These are phyloP conservation scores for Boletus vinaceobasis DNA, from an alignment of 768 basidiomycete species.

Conservation along the genomic window DNA sequence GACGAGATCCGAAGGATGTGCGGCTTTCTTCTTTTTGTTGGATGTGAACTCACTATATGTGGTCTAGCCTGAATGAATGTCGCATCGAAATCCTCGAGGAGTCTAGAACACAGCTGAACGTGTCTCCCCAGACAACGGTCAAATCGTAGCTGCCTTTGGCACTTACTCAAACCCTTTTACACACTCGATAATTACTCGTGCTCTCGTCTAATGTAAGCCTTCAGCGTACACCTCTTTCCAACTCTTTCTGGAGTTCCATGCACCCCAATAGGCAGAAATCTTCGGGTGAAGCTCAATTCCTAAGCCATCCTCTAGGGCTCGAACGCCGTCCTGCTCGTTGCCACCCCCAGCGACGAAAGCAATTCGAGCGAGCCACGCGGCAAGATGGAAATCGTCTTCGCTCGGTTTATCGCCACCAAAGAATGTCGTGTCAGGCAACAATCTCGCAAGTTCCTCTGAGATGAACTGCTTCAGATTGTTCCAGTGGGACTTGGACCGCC, in stretches of 20 bases:
- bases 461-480: slow-evolving; percentile 36
- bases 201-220: slow-evolving; percentile 39
- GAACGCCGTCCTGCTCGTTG: slow-evolving; percentile 35
- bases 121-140: slow-evolving; percentile 14
- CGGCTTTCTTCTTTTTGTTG: not conserved
- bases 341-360: slow-evolving; percentile 37
- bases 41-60: not conserved
- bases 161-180: not conserved
- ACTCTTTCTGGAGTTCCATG: slow-evolving; percentile 44
- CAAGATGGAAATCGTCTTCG: slow-evolving; percentile 56
- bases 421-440: slow-evolving; percentile 44
- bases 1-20: slow-evolving; percentile 61
- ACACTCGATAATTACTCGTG: not conserved
- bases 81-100: slow-evolving; percentile 61
- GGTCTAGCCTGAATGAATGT: slow-evolving; percentile 56
- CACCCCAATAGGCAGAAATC: slow-evolving; percentile 40
- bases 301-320: slow-evolving; percentile 39
- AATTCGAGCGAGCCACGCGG: slow-evolving; percentile 50
- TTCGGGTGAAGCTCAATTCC: slow-evolving; percentile 36
- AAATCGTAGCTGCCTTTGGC: slow-evolving; percentile 1
- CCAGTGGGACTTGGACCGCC: slow-evolving; percentile 38
- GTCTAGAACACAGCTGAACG: slow-evolving; percentile 44
- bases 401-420: slow-evolving; percentile 45
- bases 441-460: slow-evolving; percentile 36
- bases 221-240: slow-evolving; percentile 44